Conservation (phyloP, 441 rosid species). For the Gossypium trilobum region DNA sequence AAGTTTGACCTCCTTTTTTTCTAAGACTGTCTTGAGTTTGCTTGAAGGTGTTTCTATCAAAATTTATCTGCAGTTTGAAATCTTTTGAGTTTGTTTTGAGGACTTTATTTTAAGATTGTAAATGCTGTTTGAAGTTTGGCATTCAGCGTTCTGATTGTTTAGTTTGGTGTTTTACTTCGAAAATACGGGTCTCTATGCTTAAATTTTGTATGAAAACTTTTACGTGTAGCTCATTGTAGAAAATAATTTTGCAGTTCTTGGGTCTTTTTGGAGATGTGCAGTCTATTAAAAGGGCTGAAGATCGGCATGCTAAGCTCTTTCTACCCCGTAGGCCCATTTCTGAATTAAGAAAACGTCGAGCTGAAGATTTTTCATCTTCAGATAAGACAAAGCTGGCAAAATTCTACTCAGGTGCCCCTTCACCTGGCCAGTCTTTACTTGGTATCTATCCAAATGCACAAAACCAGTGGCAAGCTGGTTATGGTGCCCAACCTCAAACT, state of each 20-base stretch:
- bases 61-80: background rate
- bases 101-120: background rate
- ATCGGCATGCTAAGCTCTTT: conserved; percentile 72
- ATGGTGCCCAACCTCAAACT: conserved; percentile 68
- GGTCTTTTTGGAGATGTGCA: conserved; percentile 67
- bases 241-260: conserved; percentile 52
- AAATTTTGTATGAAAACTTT: background rate
- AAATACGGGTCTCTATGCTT: background rate
- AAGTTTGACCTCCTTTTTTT: background rate
- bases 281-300: conserved; percentile 62
- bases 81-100: background rate
- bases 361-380: conserved; percentile 69
- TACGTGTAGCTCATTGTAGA: background rate
- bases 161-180: background rate
- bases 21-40: background rate
- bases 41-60: background rate
- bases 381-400: conserved; percentile 75
- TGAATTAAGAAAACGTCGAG: conserved; percentile 69
- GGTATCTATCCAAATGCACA: conserved; percentile 65
- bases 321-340: conserved; percentile 54
- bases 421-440: conserved; percentile 50
- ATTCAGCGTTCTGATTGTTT: background rate
- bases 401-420: conserved; percentile 43
- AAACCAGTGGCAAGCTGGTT: conserved; percentile 74
- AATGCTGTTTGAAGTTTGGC: conserved; percentile 12